Evolutionary conservation across 148 eudicot species (phyloP).

Genomic region (Agrostemma githago): DNA sequence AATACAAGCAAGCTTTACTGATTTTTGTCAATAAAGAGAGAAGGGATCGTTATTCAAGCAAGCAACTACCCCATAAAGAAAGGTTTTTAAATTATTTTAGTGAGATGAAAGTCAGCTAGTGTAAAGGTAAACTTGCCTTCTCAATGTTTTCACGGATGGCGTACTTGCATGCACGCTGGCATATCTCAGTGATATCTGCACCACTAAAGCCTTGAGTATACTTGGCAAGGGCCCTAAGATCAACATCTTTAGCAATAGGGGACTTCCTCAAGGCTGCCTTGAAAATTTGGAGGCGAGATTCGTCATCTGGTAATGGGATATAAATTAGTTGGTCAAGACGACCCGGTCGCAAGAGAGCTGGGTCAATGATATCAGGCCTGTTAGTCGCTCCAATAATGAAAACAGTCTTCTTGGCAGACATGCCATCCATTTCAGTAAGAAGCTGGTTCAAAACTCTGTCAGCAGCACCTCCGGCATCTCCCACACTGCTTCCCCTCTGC

Average conservation of each 20-base stretch:
- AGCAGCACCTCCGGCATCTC: conserved; percentile 96
- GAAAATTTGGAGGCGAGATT: conserved; percentile 66
- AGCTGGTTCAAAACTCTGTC: conserved; percentile 85
- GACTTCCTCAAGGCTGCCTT: conserved; percentile 76
- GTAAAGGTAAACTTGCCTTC: conserved; percentile 40
- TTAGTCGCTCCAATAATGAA: conserved; percentile 91
- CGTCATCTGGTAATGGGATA: conserved; percentile 88
- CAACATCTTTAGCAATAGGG: conserved; percentile 71
- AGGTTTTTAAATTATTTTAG: too few relatives aligned
- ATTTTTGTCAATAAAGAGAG: too few relatives aligned
- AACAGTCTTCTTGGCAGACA: conserved; percentile 87
- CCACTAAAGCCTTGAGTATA: conserved; percentile 94
- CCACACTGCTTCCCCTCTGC: conserved; percentile 78
- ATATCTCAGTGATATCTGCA: conserved; percentile 89
- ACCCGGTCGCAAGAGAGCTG: conserved; percentile 81
- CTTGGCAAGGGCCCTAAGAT: conserved; percentile 71
- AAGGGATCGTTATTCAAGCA: too few relatives aligned
- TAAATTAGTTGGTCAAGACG: conserved; percentile 86
- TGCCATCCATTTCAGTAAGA: conserved; percentile 88
- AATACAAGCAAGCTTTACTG: too few relatives aligned
- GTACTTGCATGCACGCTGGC: conserved; percentile 88
- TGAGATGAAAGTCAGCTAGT: too few relatives aligned
- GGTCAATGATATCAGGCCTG: conserved; percentile 83
- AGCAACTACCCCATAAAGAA: too few relatives aligned
- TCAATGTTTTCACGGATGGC: conserved; percentile 85